phyloP scores from a whole-genome alignment of 768 basidiomycete genomes.

The Naganishia antarctica region DNA sequence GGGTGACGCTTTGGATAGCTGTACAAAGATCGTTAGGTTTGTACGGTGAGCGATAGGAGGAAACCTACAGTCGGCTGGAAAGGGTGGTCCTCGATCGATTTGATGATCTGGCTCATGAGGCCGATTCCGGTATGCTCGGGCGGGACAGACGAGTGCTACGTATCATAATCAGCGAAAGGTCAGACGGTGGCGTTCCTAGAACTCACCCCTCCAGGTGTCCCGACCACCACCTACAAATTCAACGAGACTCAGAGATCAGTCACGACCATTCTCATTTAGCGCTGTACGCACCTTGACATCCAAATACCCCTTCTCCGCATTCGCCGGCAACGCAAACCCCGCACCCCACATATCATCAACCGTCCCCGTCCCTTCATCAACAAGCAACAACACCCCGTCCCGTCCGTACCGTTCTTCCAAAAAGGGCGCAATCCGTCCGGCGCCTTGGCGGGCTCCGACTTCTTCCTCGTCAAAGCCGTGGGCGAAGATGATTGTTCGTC shows the following conservation, averaged over 20 bases:
- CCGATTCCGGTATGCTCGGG: conserved; percentile 77
- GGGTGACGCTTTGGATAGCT: conserved; percentile 41
- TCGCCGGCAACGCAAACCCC: conserved; percentile 42
- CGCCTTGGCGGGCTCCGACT: conserved; percentile 52
- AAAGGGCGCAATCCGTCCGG: conserved; percentile 50
- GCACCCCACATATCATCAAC: conserved; percentile 41
- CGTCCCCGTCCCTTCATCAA: conserved; percentile 78
- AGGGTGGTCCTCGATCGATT: conserved; percentile 65
- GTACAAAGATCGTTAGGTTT: background rate
- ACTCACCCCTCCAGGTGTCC: conserved; percentile 10
- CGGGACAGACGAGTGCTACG: conserved; percentile 70
- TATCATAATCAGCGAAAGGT: background rate
- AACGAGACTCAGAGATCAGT: conserved; percentile 35
- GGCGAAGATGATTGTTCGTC: conserved; percentile 51
- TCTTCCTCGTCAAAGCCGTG: conserved; percentile 69
- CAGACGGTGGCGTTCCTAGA: no score
- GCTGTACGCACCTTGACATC: conserved; percentile 25
- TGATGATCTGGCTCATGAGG: conserved; percentile 66
- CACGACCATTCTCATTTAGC: background rate
- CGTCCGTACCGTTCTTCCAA: conserved; percentile 64
- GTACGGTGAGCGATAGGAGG: background rate
- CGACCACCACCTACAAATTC: conserved; percentile 3
- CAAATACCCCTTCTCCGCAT: conserved; percentile 49
- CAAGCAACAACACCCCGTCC: conserved; percentile 66
- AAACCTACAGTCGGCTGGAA: conserved; percentile 36